Conservation (phyloP, 345 rosid species). For the Bruguiera gymnorhiza region DNA sequence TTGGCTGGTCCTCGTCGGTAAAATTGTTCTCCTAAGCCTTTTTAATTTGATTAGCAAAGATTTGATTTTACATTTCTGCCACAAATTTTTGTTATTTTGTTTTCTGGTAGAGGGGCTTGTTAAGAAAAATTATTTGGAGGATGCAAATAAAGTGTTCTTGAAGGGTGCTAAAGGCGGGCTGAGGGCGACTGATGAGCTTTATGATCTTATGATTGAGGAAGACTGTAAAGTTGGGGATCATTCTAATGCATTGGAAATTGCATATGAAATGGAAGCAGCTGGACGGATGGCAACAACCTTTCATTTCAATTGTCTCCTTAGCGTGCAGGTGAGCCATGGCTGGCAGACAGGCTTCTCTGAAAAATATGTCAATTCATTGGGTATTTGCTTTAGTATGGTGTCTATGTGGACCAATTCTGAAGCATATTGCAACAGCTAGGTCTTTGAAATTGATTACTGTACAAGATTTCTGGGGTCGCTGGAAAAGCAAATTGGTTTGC, state of each 20-base stretch:
- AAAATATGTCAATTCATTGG: not conserved
- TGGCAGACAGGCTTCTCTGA: not conserved
- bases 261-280: conserved; percentile 95
- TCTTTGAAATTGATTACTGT: not conserved
- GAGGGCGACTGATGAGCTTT: conserved; percentile 75
- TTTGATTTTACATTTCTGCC: too few relatives aligned
- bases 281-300: conserved; percentile 92
- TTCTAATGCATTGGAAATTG: conserved; percentile 86
- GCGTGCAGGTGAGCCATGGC: conserved; percentile 68
- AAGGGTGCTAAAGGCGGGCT: conserved; percentile 80
- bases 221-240: conserved; percentile 94
- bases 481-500: not conserved
- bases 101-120: conserved; percentile 68
- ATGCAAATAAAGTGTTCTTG: conserved; percentile 84
- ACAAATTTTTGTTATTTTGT: conserved; percentile 13
- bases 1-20: conserved; percentile 93
- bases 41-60: not conserved
- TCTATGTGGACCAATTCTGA: not conserved
- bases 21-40: conserved; percentile 9
- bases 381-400: too few relatives aligned
- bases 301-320: conserved; percentile 93
- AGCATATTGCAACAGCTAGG: not conserved
- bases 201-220: conserved; percentile 80
- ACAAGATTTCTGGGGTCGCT: not conserved
- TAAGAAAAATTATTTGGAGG: conserved; percentile 64